Evolutionary conservation across 2,329 filamentous ascomycete species (phyloP).

Genomic region (Colletotrichum endophyticum): DNA sequence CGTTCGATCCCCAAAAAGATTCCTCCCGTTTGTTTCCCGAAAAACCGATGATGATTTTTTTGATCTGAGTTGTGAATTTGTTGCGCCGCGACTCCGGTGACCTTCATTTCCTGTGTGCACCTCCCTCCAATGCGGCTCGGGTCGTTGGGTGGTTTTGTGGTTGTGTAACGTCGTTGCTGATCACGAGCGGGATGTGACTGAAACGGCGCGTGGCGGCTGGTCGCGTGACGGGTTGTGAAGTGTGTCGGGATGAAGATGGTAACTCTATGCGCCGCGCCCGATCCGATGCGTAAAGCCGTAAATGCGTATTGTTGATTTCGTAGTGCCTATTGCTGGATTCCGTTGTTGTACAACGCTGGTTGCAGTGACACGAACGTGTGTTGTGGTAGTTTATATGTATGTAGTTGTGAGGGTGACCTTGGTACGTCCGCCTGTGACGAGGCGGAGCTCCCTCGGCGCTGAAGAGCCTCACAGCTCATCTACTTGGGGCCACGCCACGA

Average conservation of each 20-base stretch:
- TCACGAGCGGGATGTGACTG: neutral
- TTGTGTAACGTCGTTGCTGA: neutral
- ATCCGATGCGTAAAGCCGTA: neutral
- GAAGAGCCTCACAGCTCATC: neutral
- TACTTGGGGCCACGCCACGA: conserved; percentile 18
- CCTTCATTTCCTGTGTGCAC: neutral
- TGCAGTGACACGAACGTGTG: neutral
- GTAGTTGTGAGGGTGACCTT: neutral
- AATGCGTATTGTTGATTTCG: neutral
- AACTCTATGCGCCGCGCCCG: neutral
- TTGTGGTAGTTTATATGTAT: neutral
- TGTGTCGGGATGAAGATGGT: neutral
- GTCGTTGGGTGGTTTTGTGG: neutral
- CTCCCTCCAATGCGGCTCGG: neutral
- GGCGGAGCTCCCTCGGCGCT: neutral
- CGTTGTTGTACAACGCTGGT: neutral
- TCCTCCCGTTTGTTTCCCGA: neutral
- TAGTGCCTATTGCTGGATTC: neutral
- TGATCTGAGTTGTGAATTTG: neutral
- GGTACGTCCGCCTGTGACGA: neutral
- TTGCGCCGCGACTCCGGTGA: neutral
- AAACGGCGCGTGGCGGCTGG: neutral
- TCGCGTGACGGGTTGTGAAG: neutral
- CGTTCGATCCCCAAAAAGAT: neutral
- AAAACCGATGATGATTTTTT: neutral